Conservation (phyloP, 352 stramenopile genomes). For the Phytophthora tentaculata region DNA sequence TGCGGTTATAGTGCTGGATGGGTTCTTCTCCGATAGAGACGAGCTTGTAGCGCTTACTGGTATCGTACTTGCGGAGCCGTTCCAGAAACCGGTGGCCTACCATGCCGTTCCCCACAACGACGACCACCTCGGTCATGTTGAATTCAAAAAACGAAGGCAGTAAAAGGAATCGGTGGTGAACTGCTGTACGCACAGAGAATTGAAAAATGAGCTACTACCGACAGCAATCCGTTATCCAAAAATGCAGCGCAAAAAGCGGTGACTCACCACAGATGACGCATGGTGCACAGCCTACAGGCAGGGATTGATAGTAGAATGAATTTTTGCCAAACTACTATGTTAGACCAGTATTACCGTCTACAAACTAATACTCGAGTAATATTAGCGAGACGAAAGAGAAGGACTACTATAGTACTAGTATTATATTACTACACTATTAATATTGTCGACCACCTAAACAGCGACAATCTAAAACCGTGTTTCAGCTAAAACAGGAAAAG, state of each 20-base stretch:
- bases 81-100: conserved; percentile 92
- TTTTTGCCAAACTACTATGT: too few species aligned
- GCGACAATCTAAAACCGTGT: too few species aligned
- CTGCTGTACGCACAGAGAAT: conserved; percentile 13
- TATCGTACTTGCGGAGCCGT: conserved; percentile 67
- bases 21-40: conserved; percentile 93
- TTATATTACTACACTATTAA: too few species aligned
- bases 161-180: not conserved
- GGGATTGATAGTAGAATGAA: too few species aligned
- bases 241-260: not conserved
- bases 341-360: too few species aligned
- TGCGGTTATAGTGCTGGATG: conserved; percentile 92
- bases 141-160: not conserved
- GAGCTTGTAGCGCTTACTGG: conserved; percentile 65
- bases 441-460: too few species aligned
- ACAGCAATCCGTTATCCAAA: conserved; percentile 15
- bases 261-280: conserved; percentile 4
- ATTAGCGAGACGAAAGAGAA: too few species aligned
- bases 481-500: too few species aligned
- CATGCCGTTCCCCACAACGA: conserved; percentile 94
- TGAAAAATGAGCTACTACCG: conserved; percentile 21
- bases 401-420: too few species aligned
- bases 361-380: too few species aligned
- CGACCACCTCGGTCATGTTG: conserved; percentile 62
- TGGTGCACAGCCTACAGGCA: not conserved